phyloP scores from a whole-genome alignment of 345 rosid species.

The thale cress (Arabidopsis thaliana) region DNA sequence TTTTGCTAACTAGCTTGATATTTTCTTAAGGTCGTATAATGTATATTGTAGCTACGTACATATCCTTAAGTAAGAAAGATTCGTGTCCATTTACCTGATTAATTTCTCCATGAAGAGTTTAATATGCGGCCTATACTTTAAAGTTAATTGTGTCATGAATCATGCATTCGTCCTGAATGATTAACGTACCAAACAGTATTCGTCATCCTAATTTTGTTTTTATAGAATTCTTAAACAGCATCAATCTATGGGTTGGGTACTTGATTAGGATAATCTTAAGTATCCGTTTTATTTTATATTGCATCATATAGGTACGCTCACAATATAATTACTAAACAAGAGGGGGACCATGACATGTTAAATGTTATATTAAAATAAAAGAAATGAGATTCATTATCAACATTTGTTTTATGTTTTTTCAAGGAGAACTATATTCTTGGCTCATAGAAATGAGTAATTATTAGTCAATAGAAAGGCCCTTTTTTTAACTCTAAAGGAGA shows the following conservation, averaged over 20 bases:
- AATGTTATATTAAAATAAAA: conserved; percentile 4
- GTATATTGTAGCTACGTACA: neutral
- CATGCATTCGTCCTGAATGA: conserved; percentile 33
- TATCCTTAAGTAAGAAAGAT: neutral
- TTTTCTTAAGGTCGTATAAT: conserved; percentile 6
- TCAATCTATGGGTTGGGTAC: conserved; percentile 25
- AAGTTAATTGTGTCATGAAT: conserved; percentile 21
- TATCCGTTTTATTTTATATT: conserved; percentile 11
- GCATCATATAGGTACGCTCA: conserved; percentile 32
- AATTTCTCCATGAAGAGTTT: neutral
- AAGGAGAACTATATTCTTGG: conserved; percentile 10
- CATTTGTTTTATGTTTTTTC: neutral
- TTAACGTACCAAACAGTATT: conserved; percentile 30
- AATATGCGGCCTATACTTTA: neutral
- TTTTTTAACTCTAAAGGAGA: neutral
- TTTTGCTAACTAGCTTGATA: conserved; percentile 1
- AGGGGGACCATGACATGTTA: conserved; percentile 13
- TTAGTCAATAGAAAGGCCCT: conserved; percentile 26
- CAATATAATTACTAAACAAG: conserved; percentile 2
- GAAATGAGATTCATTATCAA: conserved; percentile 25
- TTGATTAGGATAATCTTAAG: conserved; percentile 27
- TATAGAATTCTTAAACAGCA: conserved; percentile 14
- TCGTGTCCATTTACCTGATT: conserved; percentile 13
- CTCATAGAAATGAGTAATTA: conserved; percentile 9
- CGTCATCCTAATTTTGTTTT: conserved; percentile 15